A percentile compares a stretch with the other conserved stretches of the same genome.
phyloP scores from a whole-genome alignment of 371 early-diverging fungal genomes.

The Mortierella sp. region DNA sequence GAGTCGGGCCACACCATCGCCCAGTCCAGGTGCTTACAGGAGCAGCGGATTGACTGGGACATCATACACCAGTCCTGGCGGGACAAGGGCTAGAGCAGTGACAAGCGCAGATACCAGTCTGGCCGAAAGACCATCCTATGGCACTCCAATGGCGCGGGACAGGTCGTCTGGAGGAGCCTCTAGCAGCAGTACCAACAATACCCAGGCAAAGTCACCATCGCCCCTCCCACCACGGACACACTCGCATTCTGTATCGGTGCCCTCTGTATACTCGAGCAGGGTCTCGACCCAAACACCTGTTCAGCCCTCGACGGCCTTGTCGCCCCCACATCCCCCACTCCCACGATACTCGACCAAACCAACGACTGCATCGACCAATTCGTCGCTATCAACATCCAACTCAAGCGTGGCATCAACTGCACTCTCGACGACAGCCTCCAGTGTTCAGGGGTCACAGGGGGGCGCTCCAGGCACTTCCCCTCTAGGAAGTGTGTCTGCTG shows the following conservation, averaged over 20 bases:
- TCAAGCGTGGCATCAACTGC: background rate
- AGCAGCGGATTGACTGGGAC: background rate
- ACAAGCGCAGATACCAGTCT: constrained; percentile 25
- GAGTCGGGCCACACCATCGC: constrained; percentile 18
- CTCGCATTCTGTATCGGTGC: constrained; percentile 41
- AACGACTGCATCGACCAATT: background rate
- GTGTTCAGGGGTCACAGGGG: constrained; percentile 3
- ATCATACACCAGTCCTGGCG: background rate
- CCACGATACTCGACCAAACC: constrained; percentile 31
- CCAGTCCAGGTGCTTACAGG: constrained; percentile 13
- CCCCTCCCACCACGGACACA: constrained; percentile 31
- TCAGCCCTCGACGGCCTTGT: background rate
- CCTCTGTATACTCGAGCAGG: constrained; percentile 18
- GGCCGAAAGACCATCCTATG: constrained; percentile 11
- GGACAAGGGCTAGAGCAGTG: constrained; percentile 32
- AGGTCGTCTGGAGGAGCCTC: constrained; percentile 10
- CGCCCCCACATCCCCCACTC: constrained; percentile 20
- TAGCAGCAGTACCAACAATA: background rate
- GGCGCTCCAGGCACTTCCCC: constrained; percentile 18
- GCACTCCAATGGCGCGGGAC: constrained; percentile 13
- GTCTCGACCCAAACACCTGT: constrained; percentile 13
- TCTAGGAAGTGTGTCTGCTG: constrained; percentile 26
- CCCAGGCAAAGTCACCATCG: constrained; percentile 22
- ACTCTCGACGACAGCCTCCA: background rate
- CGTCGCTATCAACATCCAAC: constrained; percentile 1